Base-by-base conservation (phyloP, 176 grass and related monocot genomes). In the Carex parvula region DNA sequence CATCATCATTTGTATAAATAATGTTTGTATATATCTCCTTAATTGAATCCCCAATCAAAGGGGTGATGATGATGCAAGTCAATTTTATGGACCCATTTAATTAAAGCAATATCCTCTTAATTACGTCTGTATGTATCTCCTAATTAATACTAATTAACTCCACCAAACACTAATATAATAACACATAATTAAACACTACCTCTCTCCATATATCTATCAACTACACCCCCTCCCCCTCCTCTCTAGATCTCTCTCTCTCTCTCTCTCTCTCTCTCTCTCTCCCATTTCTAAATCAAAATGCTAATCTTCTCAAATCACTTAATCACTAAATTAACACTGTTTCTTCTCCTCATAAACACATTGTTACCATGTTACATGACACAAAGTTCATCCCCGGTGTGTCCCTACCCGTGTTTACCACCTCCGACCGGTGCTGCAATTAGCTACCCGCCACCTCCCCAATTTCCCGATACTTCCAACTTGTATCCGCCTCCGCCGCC, bases 391-490 rank as follows among this genome's bases (percentile, higher is more conserved):
- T n/a, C 77, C 9, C 65, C 79, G 1, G 86, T 21, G 6, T 88
- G 87, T 61, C 64, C 87, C 8, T 88, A 85, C 62, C 87, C 87
- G 5, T 85, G 87, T 48, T 42, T 85, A 55, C 87, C 87, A 1
- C 82, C 82, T 30, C 87, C 87, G 5, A 60, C 15, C 15, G 62
- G 42, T 1, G 56, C 0, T 57, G 17, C n/a, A 24, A 78, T 60
- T 17, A 74, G 55, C 84, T 80, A 80, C 60, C 61, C 60, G 1
- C 84, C 84, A 0, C 81, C 69, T 20, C 70, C 86, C 5, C 80
- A 66, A 14, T 80, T 73, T 5, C 13, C 35, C 0, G 39, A 57
- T 18, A 21, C 65, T 11, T 59, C 69, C 2, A 37, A 71, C 26
- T 22, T 15, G 8, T 71, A 82, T 32, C 60, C 67, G 8, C 86